Conservation (phyloP, 306 rosid species). For the Cucurbita argyrosperma region DNA sequence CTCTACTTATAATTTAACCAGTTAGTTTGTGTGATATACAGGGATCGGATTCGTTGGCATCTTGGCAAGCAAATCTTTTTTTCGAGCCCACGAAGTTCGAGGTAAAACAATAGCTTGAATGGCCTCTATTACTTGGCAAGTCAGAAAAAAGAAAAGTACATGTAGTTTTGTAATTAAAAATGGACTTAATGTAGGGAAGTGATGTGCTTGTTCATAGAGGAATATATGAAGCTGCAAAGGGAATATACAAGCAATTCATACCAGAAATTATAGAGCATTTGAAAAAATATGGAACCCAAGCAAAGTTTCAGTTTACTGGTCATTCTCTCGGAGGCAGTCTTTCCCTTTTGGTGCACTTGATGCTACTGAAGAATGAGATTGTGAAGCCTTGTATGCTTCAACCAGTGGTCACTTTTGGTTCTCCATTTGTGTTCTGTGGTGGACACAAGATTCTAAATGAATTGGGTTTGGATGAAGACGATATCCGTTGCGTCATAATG, state of each 20-base stretch:
- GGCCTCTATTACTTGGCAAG: neutral
- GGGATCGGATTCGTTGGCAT: slow-evolving; percentile 86
- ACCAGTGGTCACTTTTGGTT: slow-evolving; percentile 80
- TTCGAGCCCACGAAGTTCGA: slow-evolving; percentile 90
- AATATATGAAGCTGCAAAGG: slow-evolving; percentile 91
- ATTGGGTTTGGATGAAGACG: slow-evolving; percentile 53
- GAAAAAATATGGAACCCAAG: slow-evolving; percentile 45
- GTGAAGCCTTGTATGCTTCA: slow-evolving; percentile 48
- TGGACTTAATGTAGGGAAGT: slow-evolving; percentile 33
- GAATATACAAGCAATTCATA: slow-evolving; percentile 73
- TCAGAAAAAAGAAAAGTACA: neutral
- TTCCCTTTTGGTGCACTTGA: slow-evolving; percentile 74
- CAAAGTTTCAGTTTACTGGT: slow-evolving; percentile 77
- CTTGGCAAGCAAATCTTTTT: slow-evolving; percentile 94
- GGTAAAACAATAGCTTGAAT: slow-evolving; percentile 18
- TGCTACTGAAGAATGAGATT: slow-evolving; percentile 48
- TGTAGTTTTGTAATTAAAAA: neutral
- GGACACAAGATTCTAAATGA: slow-evolving; percentile 47
- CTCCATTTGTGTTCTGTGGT: slow-evolving; percentile 88
- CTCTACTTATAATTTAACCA: neutral
- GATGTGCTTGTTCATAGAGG: slow-evolving; percentile 84
- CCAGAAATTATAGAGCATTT: slow-evolving; percentile 64
- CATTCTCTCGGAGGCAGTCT: slow-evolving; percentile 97
- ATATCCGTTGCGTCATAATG: slow-evolving; percentile 65
- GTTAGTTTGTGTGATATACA: slow-evolving; percentile 21